Evolutionary conservation across 768 basidiomycete genomes (phyloP), one percentile per base, ranked within the genome.

Genomic region (Termitomyces heimii): DNA sequence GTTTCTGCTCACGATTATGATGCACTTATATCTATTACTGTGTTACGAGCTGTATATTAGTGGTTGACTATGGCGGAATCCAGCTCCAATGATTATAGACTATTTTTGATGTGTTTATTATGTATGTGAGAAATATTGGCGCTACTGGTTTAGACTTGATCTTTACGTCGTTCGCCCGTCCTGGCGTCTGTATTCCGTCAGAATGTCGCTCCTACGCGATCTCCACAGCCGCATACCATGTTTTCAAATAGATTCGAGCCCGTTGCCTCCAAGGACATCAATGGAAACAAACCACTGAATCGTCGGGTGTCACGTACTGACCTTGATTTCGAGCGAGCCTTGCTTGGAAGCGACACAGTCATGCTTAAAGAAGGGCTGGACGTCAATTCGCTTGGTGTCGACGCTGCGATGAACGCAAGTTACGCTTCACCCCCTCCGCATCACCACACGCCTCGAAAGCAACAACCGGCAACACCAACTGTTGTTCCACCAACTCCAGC

Each of bases 261-360:
- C 12, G 75, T 84, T 58, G 81, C 77, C 1, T 78, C 82, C 12
- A 75, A 74, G 52, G 82, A 86, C 71, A 52, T 69, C 51, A 68
- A 66, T 65, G 71, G 70, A 55, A 67, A 68, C 20, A 71, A 66
- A 50, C 64, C 66, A 32, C 60, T 78, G 34, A 75, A 74, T 54
- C 81, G 83, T 55, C 81, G 88, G 31, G 68, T 79, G 45, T 92
- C 91, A 43, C 82, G 89, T 40, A 82, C 84, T 32, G 89, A 91
- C 72, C 75, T 87, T 66, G 89, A 91, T 68, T 94, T 94, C 63
- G 91, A 93, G 72, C 83, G 85, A 65, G 90, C 85, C 13, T 70
- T 94, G 62, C 78, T 75, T 58, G 75, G 75, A 12, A 83, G 83
- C 42, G 85, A 82, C 24, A 94, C 92, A 3, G 80, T 91, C 16